Evolutionary conservation across 2,329 filamentous ascomycete genomes (phyloP), one percentile per base, ranked within the genome.

Genomic region (Aspergillus sojae): DNA sequence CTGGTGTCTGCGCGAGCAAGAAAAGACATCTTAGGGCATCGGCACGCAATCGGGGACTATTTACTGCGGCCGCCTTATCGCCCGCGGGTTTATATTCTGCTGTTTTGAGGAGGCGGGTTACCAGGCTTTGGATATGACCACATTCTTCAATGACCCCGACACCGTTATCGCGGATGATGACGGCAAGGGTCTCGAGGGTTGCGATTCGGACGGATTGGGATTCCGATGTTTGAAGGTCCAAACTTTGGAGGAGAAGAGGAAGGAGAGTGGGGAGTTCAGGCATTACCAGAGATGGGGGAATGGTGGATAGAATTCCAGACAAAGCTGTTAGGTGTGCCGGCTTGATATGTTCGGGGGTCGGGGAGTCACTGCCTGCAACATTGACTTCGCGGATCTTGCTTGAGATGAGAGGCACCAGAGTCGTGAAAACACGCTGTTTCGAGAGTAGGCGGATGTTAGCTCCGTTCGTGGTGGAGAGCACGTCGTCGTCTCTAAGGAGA

Each of bases 261-360:
- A 87, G 78, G 2, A 91, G 78, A 5, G 83, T 83, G 1, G 80
- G 77, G 10, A 90, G 80, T 69, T 88, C 85, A 16, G 86, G 82
- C 69, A 88, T 82, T 14, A 90, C 82, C 50, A 91, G 81, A 5
- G 83, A 77, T 39, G 88, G 86, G 0, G 88, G 84, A 50, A 89
- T 83, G 71, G 85, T 85, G 57, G 82, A 81, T 46, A 91, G 79
- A 16, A 90, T 82, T 1, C 87, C 87, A 4, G 86, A 85, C 3
- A 91, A 80, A 5, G 88, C 88, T 39, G 88, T 83, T 28, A 91
- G 82, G 68, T 89, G 88, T 65, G 88, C 86, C 54, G 83, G 81
- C 74, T 89, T 90, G 23, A 80, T 61, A 70, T 76, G 69, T 56
- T 66, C 58, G n/a, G 64, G 63, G 10, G 62, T 56, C 50, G 62